phyloP scores from a whole-genome alignment of 2,329 filamentous ascomycete species.

The Botrytis medusae region DNA sequence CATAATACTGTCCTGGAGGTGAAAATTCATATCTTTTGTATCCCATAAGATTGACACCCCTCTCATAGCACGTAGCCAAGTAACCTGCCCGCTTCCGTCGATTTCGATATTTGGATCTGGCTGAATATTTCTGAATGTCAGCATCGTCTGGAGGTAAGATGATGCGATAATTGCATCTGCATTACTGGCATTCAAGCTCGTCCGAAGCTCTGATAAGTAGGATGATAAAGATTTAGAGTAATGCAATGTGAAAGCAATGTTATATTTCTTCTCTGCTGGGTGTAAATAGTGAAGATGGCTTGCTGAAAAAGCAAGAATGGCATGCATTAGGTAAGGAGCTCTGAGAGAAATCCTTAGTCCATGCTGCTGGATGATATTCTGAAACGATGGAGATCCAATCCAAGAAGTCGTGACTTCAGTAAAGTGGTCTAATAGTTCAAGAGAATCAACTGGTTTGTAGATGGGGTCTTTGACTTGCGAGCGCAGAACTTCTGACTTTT shows the following conservation, averaged over 20 bases:
- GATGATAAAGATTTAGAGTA: constrained; percentile 9
- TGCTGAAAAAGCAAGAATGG: constrained; percentile 24
- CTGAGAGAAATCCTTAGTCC: constrained; percentile 10
- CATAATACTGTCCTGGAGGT: neutral
- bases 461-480: neutral
- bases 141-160: constrained; percentile 18
- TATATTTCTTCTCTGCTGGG: constrained; percentile 13
- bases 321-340: constrained; percentile 22
- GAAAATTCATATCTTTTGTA: neutral
- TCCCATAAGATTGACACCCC: neutral
- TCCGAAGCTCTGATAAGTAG: constrained; percentile 9
- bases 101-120: neutral
- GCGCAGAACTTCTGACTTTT: neutral
- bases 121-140: constrained; percentile 20
- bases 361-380: constrained; percentile 16
- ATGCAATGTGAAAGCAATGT: constrained; percentile 9
- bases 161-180: constrained; percentile 10
- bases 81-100: neutral
- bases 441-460: neutral
- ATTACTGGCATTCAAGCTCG: neutral
- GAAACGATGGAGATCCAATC: constrained; percentile 13
- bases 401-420: neutral
- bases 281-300: constrained; percentile 19
- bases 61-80: constrained; percentile 13
- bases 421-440: constrained; percentile 5